phyloP scores from a whole-genome alignment of 2,329 filamentous ascomycete genomes.

The Cytospora piceae region DNA sequence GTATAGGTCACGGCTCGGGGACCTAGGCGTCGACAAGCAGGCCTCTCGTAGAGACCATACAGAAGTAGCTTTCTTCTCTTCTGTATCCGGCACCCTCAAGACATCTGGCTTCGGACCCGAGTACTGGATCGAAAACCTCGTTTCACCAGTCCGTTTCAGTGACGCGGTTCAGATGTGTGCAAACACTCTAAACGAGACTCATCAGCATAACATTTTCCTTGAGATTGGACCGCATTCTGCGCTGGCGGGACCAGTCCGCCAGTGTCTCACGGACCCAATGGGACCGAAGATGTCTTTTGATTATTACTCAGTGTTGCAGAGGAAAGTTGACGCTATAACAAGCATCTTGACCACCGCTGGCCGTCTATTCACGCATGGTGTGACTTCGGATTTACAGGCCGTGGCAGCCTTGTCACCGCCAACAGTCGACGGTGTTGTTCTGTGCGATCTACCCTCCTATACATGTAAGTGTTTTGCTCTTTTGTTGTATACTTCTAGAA shows the following conservation, averaged over 20 bases:
- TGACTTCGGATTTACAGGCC: conserved; percentile 19
- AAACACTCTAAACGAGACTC: not conserved
- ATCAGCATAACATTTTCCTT: conserved; percentile 32
- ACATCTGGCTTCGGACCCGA: conserved; percentile 7
- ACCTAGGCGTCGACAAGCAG: conserved; percentile 23
- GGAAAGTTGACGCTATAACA: conserved; percentile 54
- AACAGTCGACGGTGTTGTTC: conserved; percentile 43
- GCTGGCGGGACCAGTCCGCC: conserved; percentile 37
- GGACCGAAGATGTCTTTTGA: not conserved
- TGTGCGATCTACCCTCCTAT: conserved; percentile 38
- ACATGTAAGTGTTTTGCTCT: conserved; percentile 27
- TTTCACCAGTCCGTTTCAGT: conserved; percentile 4
- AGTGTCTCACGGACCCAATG: conserved; percentile 17
- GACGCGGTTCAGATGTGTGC: conserved; percentile 13
- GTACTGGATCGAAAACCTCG: conserved; percentile 20
- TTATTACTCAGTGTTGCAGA: conserved; percentile 52
- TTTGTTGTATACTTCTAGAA: not conserved
- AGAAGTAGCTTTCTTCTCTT: conserved; percentile 1
- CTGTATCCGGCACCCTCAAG: not conserved
- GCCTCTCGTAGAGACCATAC: not conserved
- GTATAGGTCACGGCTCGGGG: conserved; percentile 4
- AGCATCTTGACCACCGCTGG: conserved; percentile 49
- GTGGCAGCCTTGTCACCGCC: conserved; percentile 38
- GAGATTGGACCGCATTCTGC: conserved; percentile 39
- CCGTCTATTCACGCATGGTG: conserved; percentile 42